Evolutionary conservation across 345 rosid species (phyloP), one percentile per base, ranked within the genome.

Genomic region (Citrus glauca): DNA sequence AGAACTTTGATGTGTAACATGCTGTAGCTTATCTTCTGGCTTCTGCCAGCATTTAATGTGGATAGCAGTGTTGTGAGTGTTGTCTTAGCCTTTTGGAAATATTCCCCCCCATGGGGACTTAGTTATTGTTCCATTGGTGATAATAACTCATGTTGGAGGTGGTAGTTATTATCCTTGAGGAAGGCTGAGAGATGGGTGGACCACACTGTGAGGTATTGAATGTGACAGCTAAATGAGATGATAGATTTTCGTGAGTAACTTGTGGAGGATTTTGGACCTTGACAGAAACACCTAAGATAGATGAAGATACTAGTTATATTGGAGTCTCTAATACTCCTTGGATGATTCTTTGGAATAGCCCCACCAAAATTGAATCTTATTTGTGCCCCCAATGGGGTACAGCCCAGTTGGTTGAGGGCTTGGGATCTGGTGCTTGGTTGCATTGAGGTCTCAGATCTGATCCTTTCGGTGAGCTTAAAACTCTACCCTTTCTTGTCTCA

Each of bases 101-200:
- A 48, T 38, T 38, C 69, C 13, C 22, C 17, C 61, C 4, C 4
- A 13, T 50, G 69, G 80, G 83, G 55, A 25, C 82, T 48, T 74
- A 45, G 45, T 77, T 59, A 30, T 74, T 33, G 17, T 24, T 38
- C 10, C 35, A 63, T 81, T 71, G 55, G 60, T 59, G 55, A 69
- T 24, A 22, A 4, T 71, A 42, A 59, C 61, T 80, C 53, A 28
- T 71, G 37, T 70, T 42, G 63, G 71, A 33, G 56, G 67, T 69
- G 45, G 19, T 78, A 55, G 60, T 64, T 38, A 40, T 68, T 53
- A 32, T 57, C 71, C 33, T 74, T 66, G 64, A 30, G 60, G 65
- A 60, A 69, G 76, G 71, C 53, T 45, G 32, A 37, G 75, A 6
- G 69, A 74, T 56, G 66, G 79, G 38, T 78, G 83, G 86, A 55